Conservation (phyloP, 768 basidiomycete genomes). For the Pleurotus djamor region DNA sequence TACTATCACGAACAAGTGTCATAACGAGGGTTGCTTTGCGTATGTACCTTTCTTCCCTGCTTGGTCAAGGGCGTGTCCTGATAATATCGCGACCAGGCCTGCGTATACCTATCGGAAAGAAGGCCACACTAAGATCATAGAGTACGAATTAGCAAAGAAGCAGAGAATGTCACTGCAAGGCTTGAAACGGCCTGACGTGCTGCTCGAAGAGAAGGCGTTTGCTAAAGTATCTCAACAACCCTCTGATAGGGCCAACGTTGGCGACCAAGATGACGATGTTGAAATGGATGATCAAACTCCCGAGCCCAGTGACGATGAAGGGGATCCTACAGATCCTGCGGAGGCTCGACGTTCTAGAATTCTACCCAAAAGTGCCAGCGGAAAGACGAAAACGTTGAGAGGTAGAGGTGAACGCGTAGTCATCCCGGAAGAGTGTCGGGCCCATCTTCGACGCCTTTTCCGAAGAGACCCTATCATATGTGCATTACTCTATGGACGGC, state of each 20-base stretch:
- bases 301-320: conserved; percentile 46
- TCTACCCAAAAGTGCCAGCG: conserved; percentile 72
- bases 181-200: conserved; percentile 74
- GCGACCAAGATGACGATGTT: conserved; percentile 42
- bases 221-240: conserved; percentile 4
- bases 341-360: conserved; percentile 30
- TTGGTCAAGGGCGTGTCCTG: conserved; percentile 6
- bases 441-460: conserved; percentile 89
- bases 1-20: conserved; percentile 70
- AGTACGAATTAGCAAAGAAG: conserved; percentile 83
- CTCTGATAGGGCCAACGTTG: no score
- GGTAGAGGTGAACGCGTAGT: conserved; percentile 91
- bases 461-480: conserved; percentile 79
- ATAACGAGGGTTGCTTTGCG: conserved; percentile 76
- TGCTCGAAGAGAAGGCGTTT: conserved; percentile 45
- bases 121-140: conserved; percentile 90
- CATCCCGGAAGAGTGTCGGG: conserved; percentile 89
- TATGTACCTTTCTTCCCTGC: conserved; percentile 23
- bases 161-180: conserved; percentile 54
- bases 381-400: conserved; percentile 69
- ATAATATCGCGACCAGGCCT: conserved; percentile 38
- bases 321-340: conserved; percentile 44
- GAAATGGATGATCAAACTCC: conserved; percentile 39
- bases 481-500: conserved; percentile 87
- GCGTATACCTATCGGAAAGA: conserved; percentile 93